phyloP scores from a whole-genome alignment of 2,329 filamentous ascomycete genomes.

The Cercospora sojina region DNA sequence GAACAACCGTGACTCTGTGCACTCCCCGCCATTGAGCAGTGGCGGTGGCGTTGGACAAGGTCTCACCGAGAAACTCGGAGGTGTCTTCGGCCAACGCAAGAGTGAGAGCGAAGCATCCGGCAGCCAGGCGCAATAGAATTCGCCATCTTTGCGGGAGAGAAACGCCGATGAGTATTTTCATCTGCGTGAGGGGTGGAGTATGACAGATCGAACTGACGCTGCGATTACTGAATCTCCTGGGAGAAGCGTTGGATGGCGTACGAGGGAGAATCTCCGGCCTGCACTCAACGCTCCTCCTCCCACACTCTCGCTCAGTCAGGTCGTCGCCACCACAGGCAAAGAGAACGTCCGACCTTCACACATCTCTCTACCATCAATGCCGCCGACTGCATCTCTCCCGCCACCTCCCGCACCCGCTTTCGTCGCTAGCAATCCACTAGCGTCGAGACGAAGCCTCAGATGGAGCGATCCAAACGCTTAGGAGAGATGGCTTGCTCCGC shows the following conservation, averaged over 20 bases:
- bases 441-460: neutral
- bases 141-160: constrained; percentile 6
- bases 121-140: constrained; percentile 17
- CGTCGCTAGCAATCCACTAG: neutral
- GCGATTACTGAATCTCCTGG: neutral
- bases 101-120: constrained; percentile 15
- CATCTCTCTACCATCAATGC: neutral
- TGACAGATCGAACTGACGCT: neutral
- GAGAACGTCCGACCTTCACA: neutral
- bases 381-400: neutral
- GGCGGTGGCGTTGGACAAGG: neutral
- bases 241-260: neutral
- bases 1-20: neutral
- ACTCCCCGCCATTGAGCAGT: constrained; percentile 1
- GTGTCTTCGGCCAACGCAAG: constrained; percentile 19
- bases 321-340: neutral
- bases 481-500: constrained; percentile 5
- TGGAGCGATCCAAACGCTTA: neutral
- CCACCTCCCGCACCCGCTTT: neutral
- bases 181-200: constrained; percentile 3
- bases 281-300: neutral
- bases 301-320: neutral
- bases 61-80: constrained; percentile 13
- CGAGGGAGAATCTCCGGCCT: neutral
- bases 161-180: neutral